A percentile compares a stretch with the other conserved stretches of the same genome.
phyloP scores from a whole-genome alignment of 1,284 basidiomycete species.

The Afroboletus lepidellus region DNA sequence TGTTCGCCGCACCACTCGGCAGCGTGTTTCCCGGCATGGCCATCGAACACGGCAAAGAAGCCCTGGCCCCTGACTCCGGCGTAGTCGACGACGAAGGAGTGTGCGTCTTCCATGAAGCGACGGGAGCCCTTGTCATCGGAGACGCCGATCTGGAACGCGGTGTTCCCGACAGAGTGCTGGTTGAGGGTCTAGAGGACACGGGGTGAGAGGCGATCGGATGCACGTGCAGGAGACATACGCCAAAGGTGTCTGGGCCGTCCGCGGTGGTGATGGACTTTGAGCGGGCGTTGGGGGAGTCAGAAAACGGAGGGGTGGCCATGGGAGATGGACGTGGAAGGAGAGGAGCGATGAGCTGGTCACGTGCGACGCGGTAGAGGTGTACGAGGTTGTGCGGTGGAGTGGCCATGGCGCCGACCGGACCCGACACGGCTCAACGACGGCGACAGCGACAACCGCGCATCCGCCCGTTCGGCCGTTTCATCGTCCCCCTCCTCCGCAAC shows the following conservation, averaged over 20 bases:
- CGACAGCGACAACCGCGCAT: too few relatives aligned
- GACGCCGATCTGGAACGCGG: constrained; percentile 81
- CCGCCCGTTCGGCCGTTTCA: background rate
- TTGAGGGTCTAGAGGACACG: constrained; percentile 48
- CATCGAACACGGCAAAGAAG: constrained; percentile 98
- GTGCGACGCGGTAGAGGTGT: constrained; percentile 18
- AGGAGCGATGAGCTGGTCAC: constrained; percentile 19
- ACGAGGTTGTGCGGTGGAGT: constrained; percentile 6
- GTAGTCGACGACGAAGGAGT: constrained; percentile 95
- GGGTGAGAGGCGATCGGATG: constrained; percentile 3
- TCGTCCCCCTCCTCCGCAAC: background rate
- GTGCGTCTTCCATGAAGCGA: constrained; percentile 96
- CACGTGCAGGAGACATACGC: constrained; percentile 47
- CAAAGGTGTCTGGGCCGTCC: constrained; percentile 68
- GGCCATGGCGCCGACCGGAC: background rate
- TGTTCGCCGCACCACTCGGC: constrained; percentile 98
- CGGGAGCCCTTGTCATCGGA: constrained; percentile 90
- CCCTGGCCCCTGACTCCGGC: constrained; percentile 90
- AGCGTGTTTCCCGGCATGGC: constrained; percentile 97
- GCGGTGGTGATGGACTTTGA: constrained; percentile 75
- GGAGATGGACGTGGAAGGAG: constrained; percentile 13
- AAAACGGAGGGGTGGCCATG: constrained; percentile 29
- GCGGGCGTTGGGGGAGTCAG: constrained; percentile 57
- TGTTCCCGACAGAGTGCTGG: constrained; percentile 55
- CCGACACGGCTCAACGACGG: background rate